A percentile compares a stretch with the other conserved stretches of the same genome.
These are phyloP conservation scores for Cordyceps tenuipes DNA, from an alignment of 2,329 filamentous ascomycete species.

Conservation along the genomic window DNA sequence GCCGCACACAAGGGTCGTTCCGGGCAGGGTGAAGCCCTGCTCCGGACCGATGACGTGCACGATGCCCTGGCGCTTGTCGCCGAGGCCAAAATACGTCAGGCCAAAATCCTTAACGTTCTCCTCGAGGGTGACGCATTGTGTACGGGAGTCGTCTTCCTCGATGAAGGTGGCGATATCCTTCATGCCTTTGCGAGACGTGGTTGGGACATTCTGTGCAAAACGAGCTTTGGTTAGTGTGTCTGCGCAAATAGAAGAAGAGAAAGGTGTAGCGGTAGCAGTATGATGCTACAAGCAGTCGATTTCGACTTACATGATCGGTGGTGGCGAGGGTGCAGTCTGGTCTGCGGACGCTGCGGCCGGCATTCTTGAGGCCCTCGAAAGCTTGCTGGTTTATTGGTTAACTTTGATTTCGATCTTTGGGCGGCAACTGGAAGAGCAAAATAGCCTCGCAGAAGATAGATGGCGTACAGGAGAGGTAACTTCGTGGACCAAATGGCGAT, in stretches of 20 bases:
- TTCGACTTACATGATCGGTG: slow-evolving; percentile 76
- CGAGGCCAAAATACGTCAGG: slow-evolving; percentile 93
- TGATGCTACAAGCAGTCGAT: not conserved
- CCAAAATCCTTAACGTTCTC: slow-evolving; percentile 96
- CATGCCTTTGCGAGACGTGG: slow-evolving; percentile 79
- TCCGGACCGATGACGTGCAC: slow-evolving; percentile 98
- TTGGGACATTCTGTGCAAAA: slow-evolving; percentile 73
- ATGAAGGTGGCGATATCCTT: slow-evolving; percentile 93
- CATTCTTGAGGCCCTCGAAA: slow-evolving; percentile 90
- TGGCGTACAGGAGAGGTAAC: slow-evolving; percentile 81
- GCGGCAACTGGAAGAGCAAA: not conserved
- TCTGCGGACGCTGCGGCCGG: slow-evolving; percentile 76
- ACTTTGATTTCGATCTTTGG: slow-evolving; percentile 9
- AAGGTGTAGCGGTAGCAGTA: slow-evolving; percentile 10
- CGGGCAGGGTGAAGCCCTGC: slow-evolving; percentile 96
- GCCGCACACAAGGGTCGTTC: slow-evolving; percentile 93
- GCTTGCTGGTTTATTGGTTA: slow-evolving; percentile 59
- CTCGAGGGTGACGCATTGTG: slow-evolving; percentile 92
- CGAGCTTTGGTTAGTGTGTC: not conserved
- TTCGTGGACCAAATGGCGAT: slow-evolving; percentile 94
- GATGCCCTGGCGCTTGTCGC: slow-evolving; percentile 94
- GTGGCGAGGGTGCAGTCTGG: slow-evolving; percentile 96
- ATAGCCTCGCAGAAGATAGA: not conserved
- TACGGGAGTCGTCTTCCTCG: slow-evolving; percentile 84
- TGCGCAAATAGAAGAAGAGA: not conserved